Percentiles rank a stretch among this genome's conserved stretches.
phyloP scores from a whole-genome alignment of 2,329 filamentous ascomycete species.

The Penicillium palitans region DNA sequence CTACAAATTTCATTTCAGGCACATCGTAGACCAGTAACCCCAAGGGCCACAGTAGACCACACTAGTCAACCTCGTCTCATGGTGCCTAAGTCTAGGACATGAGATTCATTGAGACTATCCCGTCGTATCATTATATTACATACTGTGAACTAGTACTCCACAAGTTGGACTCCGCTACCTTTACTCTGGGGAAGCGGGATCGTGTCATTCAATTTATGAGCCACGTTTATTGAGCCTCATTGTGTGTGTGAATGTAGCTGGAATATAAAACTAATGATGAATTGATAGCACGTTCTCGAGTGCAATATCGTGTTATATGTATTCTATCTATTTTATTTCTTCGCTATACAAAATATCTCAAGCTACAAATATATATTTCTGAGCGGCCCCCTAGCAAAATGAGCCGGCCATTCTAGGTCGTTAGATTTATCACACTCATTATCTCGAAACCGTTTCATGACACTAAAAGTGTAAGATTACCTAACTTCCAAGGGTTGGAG shows the following conservation, averaged over 20 bases:
- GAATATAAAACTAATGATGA: background rate
- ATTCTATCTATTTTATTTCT: background rate
- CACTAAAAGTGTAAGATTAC: background rate
- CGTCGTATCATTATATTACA: too few relatives aligned
- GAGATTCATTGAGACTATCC: background rate
- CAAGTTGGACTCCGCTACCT: background rate
- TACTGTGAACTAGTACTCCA: background rate
- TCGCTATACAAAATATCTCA: background rate
- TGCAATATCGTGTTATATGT: background rate
- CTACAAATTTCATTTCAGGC: constrained; percentile 17
- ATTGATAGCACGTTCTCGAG: background rate
- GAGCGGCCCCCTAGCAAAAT: background rate
- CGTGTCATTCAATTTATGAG: background rate
- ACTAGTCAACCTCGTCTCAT: too few relatives aligned
- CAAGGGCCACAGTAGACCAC: background rate
- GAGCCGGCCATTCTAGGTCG: background rate
- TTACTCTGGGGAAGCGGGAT: background rate
- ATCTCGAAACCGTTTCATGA: background rate
- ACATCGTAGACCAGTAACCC: background rate
- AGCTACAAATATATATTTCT: background rate
- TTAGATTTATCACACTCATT: background rate
- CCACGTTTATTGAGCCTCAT: background rate
- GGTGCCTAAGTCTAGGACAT: background rate
- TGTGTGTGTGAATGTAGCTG: background rate
- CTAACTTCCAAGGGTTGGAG: background rate